Conservation (phyloP, 441 rosid genomes). For the Pelargonium myrrhifolium region DNA sequence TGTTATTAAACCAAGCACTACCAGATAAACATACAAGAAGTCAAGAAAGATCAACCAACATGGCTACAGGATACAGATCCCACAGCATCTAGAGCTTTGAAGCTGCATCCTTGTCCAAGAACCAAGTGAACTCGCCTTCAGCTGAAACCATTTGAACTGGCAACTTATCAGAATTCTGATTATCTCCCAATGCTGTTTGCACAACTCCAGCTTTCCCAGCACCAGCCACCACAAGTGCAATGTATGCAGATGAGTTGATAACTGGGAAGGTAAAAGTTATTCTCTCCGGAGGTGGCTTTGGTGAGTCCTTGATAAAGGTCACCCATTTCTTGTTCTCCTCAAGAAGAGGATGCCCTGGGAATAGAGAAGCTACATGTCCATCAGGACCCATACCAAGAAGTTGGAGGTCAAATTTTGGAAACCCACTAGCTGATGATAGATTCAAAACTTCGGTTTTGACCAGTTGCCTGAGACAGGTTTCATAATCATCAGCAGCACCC, state of each 20-base stretch:
- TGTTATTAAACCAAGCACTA: background rate
- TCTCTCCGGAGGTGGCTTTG: constrained; percentile 77
- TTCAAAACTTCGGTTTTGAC: constrained; percentile 32
- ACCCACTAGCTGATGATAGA: constrained; percentile 37
- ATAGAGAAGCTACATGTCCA: constrained; percentile 80
- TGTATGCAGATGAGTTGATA: constrained; percentile 62
- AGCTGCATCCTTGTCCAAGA: constrained; percentile 71
- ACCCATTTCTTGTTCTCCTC: constrained; percentile 69
- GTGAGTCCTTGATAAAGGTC: constrained; percentile 64
- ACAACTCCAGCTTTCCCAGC: constrained; percentile 61
- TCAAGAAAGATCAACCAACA: background rate
- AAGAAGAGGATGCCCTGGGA: constrained; percentile 66
- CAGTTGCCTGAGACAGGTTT: constrained; percentile 54
- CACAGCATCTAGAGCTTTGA: constrained; percentile 38
- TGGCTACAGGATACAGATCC: background rate
- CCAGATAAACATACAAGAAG: background rate
- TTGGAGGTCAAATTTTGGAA: constrained; percentile 76
- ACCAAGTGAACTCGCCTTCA: constrained; percentile 70
- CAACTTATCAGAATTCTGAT: constrained; percentile 29
- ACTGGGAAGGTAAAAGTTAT: constrained; percentile 77
- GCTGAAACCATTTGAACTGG: constrained; percentile 64
- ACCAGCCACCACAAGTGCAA: constrained; percentile 63
- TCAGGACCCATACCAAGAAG: constrained; percentile 90
- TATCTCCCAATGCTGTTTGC: constrained; percentile 37
- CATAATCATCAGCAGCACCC: constrained; percentile 80